These are phyloP conservation scores for Fusarium gaditjirri DNA, from an alignment of 2,329 filamentous ascomycete genomes.

Conservation along the genomic window DNA sequence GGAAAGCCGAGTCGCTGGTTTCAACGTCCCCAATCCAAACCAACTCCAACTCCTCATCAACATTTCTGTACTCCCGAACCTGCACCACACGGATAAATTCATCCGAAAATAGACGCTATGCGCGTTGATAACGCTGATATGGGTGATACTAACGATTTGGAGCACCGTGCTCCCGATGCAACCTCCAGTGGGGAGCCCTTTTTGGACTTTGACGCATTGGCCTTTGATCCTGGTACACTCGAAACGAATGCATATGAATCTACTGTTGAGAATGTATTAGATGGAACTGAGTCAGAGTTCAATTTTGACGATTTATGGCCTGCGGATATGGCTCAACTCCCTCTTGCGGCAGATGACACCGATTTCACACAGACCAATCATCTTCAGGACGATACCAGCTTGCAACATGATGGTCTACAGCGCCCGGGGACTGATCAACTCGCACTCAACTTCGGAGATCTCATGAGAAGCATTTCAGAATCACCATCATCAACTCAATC, in stretches of 20 bases:
- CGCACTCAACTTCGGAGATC: neutral
- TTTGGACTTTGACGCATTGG: neutral
- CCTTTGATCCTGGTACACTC: neutral
- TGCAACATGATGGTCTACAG: neutral
- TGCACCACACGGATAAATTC: conserved; percentile 2
- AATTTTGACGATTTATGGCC: neutral
- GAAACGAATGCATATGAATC: neutral
- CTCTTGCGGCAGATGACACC: neutral
- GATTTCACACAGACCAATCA: neutral
- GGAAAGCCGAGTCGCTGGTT: too few species aligned
- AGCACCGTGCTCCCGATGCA: neutral
- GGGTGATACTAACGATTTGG: neutral
- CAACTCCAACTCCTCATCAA: conserved; percentile 3
- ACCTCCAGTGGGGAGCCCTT: neutral
- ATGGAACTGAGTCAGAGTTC: neutral
- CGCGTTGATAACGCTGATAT: neutral
- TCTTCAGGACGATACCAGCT: neutral
- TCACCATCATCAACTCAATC: neutral
- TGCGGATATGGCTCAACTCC: neutral
- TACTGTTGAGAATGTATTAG: neutral
- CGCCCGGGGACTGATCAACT: neutral
- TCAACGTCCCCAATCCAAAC: neutral
- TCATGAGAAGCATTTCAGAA: neutral
- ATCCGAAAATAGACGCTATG: neutral
- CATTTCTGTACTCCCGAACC: neutral